Base-by-base conservation (phyloP, 345 rosid genomes). In the Odontarrhena argentea region DNA sequence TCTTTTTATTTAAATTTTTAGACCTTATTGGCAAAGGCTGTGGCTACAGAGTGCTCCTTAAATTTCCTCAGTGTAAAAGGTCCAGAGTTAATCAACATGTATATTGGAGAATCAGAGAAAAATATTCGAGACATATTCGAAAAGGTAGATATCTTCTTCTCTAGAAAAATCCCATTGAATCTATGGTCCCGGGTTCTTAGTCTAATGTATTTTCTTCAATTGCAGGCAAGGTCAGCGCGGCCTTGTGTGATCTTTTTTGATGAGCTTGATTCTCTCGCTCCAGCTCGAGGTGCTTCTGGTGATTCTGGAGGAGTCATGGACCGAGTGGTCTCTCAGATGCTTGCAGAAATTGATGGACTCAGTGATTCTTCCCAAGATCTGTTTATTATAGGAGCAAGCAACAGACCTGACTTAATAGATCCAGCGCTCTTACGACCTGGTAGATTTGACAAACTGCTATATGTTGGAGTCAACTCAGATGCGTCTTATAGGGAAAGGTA, bases 281-380 rank as follows among this genome's bases (percentile, higher is more conserved):
- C 97, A 41, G 99, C 99, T 66, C 84, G 97, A 26, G 99, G 99
- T 66, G 97, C 99, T 70, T 83, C 96, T 13, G 97, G 99, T 65
- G 97, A 94, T 81, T 94, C 97, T 13, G 97, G 99, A 47, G 99
- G 97, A 66, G 97, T 94, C 30, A 94, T 91, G 99, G 99, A 94
- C 57, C 78, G 96, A 80, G 99, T 94, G 53, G 99, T 94, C 72
- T 94, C 99, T 70, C 97, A 94, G 91, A 88, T 94, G 95, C 99
- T 94, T 70, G 99, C 99, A 11, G 99, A 94, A 83, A 94, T 94
- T 35, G 99, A 91, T 63, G 96, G 99, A 69, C 83, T 94, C 54
- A 85, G 84, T 71, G 97, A 88, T 78, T 83, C 92, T 62, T 74
- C 86, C 10, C 97, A 87, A 88, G 99, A 94, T 74, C 75, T 94